Percentiles rank a stretch among this genome's conserved stretches.
Evolutionary conservation across 2,329 filamentous ascomycete species (phyloP).

Genomic region (Phialocephala subalpina): DNA sequence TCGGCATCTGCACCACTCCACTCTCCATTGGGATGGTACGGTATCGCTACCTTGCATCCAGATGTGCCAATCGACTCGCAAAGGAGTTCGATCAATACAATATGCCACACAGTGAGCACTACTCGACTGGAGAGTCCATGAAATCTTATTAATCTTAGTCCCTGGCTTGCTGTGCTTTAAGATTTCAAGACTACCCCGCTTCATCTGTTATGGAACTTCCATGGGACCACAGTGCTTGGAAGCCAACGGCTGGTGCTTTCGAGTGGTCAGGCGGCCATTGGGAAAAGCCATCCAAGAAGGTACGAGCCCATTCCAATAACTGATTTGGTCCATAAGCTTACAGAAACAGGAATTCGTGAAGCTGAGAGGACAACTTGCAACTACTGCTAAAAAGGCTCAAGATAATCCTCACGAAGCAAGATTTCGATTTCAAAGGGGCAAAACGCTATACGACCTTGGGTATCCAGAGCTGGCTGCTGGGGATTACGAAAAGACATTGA

Average conservation of each 20-base stretch:
- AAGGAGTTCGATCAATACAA: no score
- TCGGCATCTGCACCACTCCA: no score
- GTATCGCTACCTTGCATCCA: no score
- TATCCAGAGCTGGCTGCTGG: neutral
- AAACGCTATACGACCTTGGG: neutral
- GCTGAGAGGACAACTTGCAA: neutral
- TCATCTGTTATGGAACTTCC: neutral
- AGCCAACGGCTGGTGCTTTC: neutral
- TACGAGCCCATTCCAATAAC: neutral
- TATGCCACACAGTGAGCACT: no score
- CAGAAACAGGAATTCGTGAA: neutral
- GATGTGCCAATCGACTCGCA: no score
- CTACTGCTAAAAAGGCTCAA: neutral
- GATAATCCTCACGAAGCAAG: conserved; percentile 1
- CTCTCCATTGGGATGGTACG: no score
- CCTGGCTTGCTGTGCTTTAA: no score
- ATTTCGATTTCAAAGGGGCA: neutral
- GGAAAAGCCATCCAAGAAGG: neutral
- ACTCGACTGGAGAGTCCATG: no score
- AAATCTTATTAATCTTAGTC: no score
- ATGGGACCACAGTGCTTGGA: neutral
- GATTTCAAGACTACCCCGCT: no score
- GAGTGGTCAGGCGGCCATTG: neutral
- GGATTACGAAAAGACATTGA: neutral
- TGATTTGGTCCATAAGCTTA: neutral